phyloP scores from a whole-genome alignment of 2,329 filamentous ascomycete genomes.

The Bipolaris victoriae region DNA sequence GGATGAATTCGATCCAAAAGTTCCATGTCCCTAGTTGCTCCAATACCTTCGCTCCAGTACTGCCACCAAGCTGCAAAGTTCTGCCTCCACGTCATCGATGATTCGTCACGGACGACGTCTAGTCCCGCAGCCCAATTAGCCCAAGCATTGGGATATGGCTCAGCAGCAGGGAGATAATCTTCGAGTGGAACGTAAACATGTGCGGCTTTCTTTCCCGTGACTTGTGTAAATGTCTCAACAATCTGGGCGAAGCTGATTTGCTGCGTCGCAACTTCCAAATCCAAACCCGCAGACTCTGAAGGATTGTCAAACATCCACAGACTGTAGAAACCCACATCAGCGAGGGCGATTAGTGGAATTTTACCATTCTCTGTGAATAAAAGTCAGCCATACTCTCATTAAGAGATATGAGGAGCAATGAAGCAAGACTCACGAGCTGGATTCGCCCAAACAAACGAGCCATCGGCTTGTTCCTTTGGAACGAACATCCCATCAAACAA shows the following conservation, averaged over 20 bases:
- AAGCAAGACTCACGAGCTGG: background rate
- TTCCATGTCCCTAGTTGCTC: conserved; percentile 49
- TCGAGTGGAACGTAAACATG: conserved; percentile 24
- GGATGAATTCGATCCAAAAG: conserved; percentile 62
- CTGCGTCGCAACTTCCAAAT: conserved; percentile 37
- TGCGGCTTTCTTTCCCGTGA: conserved; percentile 40
- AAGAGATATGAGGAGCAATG: background rate
- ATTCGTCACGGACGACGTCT: background rate
- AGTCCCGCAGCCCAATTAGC: background rate
- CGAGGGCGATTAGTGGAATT: conserved; percentile 12
- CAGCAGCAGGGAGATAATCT: background rate
- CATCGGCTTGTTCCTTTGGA: background rate
- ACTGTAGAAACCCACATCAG: conserved; percentile 36
- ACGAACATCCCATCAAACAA: background rate
- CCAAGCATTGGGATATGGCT: background rate
- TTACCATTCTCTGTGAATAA: background rate
- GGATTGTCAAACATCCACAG: conserved; percentile 41
- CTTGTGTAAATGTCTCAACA: conserved; percentile 40
- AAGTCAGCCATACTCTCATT: background rate
- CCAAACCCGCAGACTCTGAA: conserved; percentile 30
- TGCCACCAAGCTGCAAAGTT: conserved; percentile 58
- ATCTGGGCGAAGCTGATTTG: conserved; percentile 37
- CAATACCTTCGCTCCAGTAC: conserved; percentile 49
- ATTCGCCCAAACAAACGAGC: background rate
- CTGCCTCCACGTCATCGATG: background rate